Conservation (phyloP, 2,329 filamentous ascomycete species). For the Pseudogymnoascus sp. region DNA sequence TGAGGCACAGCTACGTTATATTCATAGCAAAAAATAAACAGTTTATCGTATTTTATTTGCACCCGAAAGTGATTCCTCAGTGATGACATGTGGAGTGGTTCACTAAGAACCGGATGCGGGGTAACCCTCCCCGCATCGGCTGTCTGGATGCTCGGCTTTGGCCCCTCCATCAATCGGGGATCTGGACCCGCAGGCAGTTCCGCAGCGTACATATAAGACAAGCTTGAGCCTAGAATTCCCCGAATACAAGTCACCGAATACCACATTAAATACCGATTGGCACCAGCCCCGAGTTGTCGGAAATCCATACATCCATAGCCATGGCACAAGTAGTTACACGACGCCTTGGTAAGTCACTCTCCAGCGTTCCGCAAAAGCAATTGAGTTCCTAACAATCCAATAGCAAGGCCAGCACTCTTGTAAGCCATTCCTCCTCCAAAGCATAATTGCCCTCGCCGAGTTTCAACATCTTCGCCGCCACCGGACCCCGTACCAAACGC, state of each 20-base stretch:
- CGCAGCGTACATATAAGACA: background rate
- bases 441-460: background rate
- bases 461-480: background rate
- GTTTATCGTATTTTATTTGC: background rate
- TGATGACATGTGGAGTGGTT: conserved; percentile 1
- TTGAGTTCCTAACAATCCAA: background rate
- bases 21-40: background rate
- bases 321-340: conserved; percentile 11
- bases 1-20: background rate
- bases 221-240: background rate
- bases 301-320: background rate
- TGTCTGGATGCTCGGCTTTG: conserved; percentile 1
- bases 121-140: conserved; percentile 1
- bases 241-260: background rate
- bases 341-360: conserved; percentile 14
- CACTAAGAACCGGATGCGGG: background rate
- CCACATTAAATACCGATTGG: background rate
- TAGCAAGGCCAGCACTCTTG: conserved; percentile 21
- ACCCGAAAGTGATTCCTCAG: background rate
- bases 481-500: background rate
- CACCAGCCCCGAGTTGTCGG: background rate
- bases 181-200: background rate
- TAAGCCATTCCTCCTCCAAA: background rate
- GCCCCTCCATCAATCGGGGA: background rate
- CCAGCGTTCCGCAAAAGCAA: background rate